Conservation (phyloP, 2,329 filamentous ascomycete species). For the Fusarium sp. region DNA sequence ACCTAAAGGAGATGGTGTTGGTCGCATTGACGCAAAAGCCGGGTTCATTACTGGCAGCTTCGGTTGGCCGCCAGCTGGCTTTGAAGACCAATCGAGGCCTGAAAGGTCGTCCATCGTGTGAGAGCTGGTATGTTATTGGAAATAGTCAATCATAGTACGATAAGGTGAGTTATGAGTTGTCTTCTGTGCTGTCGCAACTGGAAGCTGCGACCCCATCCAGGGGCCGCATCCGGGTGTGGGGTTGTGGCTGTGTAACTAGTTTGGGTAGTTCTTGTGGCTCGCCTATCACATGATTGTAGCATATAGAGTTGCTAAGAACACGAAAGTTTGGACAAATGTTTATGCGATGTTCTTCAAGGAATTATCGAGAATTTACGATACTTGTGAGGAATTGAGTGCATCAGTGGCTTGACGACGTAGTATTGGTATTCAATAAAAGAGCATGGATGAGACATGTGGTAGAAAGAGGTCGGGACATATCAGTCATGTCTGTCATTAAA, state of each 20-base stretch:
- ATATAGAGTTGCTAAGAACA: neutral
- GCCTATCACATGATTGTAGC: constrained; percentile 24
- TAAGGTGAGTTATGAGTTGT: constrained; percentile 20
- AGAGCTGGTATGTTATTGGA: constrained; percentile 36
- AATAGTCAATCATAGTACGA: constrained; percentile 43
- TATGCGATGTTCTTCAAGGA: neutral
- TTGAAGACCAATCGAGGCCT: constrained; percentile 68
- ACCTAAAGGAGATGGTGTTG: constrained; percentile 65
- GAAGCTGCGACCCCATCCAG: constrained; percentile 35
- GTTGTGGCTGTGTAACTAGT: constrained; percentile 35
- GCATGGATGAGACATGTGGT: neutral
- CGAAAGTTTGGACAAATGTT: neutral
- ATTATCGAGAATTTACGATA: neutral
- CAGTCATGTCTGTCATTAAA: neutral
- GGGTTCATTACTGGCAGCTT: constrained; percentile 57
- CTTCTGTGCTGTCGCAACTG: constrained; percentile 40
- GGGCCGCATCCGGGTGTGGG: constrained; percentile 43
- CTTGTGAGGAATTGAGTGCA: neutral
- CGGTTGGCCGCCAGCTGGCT: constrained; percentile 50
- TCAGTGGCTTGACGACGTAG: neutral
- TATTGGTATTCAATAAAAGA: neutral
- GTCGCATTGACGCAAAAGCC: constrained; percentile 63
- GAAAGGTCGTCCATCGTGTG: constrained; percentile 70
- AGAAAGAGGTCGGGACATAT: neutral
- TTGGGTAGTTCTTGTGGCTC: constrained; percentile 23